Conservation (phyloP, 345 rosid genomes). For the Isatis tinctoria region DNA sequence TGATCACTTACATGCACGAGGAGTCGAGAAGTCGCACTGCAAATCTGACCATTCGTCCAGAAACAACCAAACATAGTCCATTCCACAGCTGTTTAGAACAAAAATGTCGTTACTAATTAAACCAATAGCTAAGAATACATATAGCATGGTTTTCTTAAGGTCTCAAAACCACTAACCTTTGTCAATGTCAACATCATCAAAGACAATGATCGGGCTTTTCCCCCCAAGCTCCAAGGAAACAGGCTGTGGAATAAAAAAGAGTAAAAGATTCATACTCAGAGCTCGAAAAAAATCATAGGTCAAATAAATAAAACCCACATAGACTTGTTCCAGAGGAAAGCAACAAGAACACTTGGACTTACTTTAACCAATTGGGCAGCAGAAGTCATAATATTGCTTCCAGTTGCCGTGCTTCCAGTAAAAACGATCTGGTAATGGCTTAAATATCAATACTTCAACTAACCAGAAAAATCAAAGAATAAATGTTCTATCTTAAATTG, state of each 20-base stretch:
- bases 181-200: slow-evolving; percentile 90
- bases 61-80: slow-evolving; percentile 91
- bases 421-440: slow-evolving; percentile 60
- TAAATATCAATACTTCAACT: slow-evolving; percentile 19
- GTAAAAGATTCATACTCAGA: slow-evolving; percentile 9
- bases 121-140: neutral
- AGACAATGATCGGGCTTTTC: slow-evolving; percentile 86
- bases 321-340: slow-evolving; percentile 12
- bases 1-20: slow-evolving; percentile 72
- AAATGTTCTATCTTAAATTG: neutral
- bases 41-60: slow-evolving; percentile 97
- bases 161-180: slow-evolving; percentile 50
- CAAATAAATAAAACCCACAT: neutral
- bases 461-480: neutral
- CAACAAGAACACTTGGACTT: slow-evolving; percentile 15
- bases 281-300: neutral
- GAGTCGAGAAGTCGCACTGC: slow-evolving; percentile 98
- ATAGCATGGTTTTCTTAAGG: neutral
- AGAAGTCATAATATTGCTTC: slow-evolving; percentile 75
- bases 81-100: slow-evolving; percentile 65
- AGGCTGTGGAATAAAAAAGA: slow-evolving; percentile 54
- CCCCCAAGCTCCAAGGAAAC: slow-evolving; percentile 96
- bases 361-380: slow-evolving; percentile 91
- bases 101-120: neutral
- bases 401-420: slow-evolving; percentile 94